phyloP scores from a whole-genome alignment of 129 eudicot genomes.

The Heracleum sosnowskyi region DNA sequence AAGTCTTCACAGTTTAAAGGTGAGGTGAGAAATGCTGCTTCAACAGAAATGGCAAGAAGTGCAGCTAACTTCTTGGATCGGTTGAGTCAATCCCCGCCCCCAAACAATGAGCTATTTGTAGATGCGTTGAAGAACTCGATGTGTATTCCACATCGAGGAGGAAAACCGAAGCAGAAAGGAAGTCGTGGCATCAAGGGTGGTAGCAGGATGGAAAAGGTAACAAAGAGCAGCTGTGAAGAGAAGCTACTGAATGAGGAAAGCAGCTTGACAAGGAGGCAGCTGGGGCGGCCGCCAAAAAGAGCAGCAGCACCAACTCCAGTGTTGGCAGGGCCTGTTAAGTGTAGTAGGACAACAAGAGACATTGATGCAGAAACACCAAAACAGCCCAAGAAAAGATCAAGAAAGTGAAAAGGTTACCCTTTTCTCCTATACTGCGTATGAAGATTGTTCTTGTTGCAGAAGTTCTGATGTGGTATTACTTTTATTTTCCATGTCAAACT shows the following conservation, averaged over 20 bases:
- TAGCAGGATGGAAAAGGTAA: slow-evolving; percentile 32
- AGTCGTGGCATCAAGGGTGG: slow-evolving; percentile 28
- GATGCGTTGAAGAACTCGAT: slow-evolving; percentile 36
- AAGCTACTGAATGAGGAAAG: slow-evolving; percentile 38
- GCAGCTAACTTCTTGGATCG: slow-evolving; percentile 49
- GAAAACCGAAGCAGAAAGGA: slow-evolving; percentile 33
- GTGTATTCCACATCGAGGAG: slow-evolving; percentile 28
- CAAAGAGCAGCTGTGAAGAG: slow-evolving; percentile 22
- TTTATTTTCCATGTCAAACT: not conserved
- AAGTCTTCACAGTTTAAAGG: slow-evolving; percentile 26
- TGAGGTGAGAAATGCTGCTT: slow-evolving; percentile 32
- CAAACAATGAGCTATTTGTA: slow-evolving; percentile 28
- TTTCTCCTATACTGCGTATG: not conserved
- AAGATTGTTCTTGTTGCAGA: not conserved
- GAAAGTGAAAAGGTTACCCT: slow-evolving; percentile 26
- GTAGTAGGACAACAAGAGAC: slow-evolving; percentile 35
- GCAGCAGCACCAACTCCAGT: slow-evolving; percentile 43
- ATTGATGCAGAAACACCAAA: slow-evolving; percentile 32
- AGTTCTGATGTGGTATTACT: not conserved
- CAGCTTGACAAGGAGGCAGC: slow-evolving; percentile 42
- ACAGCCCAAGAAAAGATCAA: slow-evolving; percentile 55
- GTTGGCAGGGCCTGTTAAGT: slow-evolving; percentile 32
- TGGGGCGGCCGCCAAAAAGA: slow-evolving; percentile 64
- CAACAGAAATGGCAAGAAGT: slow-evolving; percentile 40
- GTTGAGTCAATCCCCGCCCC: slow-evolving; percentile 34